Conservation (phyloP, 257 asterid species). For the Solanum clarkiae region DNA sequence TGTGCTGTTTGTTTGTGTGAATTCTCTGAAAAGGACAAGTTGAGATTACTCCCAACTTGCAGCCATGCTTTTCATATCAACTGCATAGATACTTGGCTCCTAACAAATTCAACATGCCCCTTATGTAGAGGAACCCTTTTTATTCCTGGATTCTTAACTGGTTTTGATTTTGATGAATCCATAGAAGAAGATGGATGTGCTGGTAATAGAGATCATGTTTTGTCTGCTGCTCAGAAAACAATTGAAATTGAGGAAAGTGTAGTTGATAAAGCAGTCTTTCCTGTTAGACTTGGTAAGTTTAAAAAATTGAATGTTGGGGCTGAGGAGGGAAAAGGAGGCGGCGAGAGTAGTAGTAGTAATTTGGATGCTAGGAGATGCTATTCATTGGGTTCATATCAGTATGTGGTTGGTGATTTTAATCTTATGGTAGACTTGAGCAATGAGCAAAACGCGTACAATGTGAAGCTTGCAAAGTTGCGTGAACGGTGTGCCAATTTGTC, state of each 20-base stretch:
- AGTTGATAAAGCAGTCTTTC: constrained; percentile 12
- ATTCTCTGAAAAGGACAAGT: constrained; percentile 20
- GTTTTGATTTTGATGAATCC: constrained; percentile 15
- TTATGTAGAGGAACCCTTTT: constrained; percentile 33
- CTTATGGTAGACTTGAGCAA: constrained; percentile 60
- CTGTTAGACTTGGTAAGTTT: constrained; percentile 54
- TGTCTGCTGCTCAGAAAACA: constrained; percentile 6
- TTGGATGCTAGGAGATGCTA: constrained; percentile 86
- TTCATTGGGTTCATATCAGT: constrained; percentile 90
- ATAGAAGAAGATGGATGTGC: constrained; percentile 15
- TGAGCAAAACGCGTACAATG: constrained; percentile 10
- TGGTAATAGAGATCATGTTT: constrained; percentile 4
- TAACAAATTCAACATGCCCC: constrained; percentile 38
- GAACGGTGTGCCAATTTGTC: constrained; percentile 15
- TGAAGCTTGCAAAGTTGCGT: constrained; percentile 7
- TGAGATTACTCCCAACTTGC: constrained; percentile 36
- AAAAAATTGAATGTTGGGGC: constrained; percentile 23
- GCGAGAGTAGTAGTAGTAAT: constrained; percentile 80
- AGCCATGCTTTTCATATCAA: constrained; percentile 42
- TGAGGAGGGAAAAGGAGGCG: constrained; percentile 47
- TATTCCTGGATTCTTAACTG: constrained; percentile 8
- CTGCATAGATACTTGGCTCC: constrained; percentile 47
- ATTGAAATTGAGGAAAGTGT: constrained; percentile 16
- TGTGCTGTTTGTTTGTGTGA: constrained; percentile 49
- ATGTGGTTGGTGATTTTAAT: constrained; percentile 69